A percentile compares a stretch with the other conserved stretches of the same genome.
Evolutionary conservation across 78 protist genomes (phyloP).

Genomic region (Pigoraptor vietnamica): DNA sequence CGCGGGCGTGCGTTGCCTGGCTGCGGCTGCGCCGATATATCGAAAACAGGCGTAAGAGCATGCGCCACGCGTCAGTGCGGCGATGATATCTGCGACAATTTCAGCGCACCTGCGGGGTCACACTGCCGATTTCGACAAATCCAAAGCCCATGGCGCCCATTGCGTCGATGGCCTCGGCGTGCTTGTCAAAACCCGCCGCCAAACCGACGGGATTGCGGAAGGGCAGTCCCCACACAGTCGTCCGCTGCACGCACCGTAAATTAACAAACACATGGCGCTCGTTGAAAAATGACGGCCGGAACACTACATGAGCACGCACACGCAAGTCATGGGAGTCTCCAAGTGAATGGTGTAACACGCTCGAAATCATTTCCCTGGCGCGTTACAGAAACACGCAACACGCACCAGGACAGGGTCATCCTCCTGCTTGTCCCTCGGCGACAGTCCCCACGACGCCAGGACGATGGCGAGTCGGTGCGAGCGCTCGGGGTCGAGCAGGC

Average conservation of each 20-base stretch:
- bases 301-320: neutral
- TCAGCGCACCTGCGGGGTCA: conserved; percentile 75
- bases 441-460: neutral
- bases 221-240: neutral
- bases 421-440: neutral
- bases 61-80: too few relatives aligned
- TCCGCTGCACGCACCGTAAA: neutral
- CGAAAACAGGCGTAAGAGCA: too few relatives aligned
- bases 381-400: neutral
- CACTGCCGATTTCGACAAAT: conserved; percentile 68
- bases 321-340: neutral
- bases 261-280: neutral
- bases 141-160: conserved; percentile 63
- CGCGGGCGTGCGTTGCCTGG: conserved; percentile 75
- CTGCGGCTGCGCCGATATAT: conserved; percentile 67
- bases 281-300: neutral
- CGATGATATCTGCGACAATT: too few relatives aligned
- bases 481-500: neutral
- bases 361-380: neutral
- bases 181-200: conserved; percentile 81
- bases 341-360: neutral
- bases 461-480: neutral
- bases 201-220: conserved; percentile 56
- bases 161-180: conserved; percentile 27
- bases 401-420: neutral